Conservation (phyloP, 2,329 filamentous ascomycete species). For the Aspergillus fructus region DNA sequence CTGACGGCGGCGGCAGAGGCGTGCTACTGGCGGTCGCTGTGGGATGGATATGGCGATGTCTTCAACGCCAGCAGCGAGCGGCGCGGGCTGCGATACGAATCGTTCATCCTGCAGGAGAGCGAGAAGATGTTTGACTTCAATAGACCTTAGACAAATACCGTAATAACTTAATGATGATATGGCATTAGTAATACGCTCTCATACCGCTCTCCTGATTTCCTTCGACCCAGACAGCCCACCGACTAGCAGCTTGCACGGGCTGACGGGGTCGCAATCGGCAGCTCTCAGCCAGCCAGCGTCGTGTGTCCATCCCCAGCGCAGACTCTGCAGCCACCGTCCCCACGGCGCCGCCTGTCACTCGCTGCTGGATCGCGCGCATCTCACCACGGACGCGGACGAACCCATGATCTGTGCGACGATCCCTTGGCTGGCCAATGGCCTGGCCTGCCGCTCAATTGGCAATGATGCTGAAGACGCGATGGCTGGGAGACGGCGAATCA, state of each 20-base stretch:
- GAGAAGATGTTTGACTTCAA: conserved; percentile 24
- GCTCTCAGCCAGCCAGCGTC: conserved; percentile 5
- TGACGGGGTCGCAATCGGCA: background rate
- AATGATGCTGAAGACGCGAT: background rate
- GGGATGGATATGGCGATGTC: conserved; percentile 29
- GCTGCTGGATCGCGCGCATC: background rate
- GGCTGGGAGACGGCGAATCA: conserved; percentile 6
- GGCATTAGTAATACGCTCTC: too few species aligned
- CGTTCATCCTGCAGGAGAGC: conserved; percentile 29
- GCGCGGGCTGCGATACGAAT: conserved; percentile 29
- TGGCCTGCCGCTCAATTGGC: too few species aligned
- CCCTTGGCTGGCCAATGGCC: conserved; percentile 15
- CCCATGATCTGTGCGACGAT: conserved; percentile 26
- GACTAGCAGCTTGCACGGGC: background rate
- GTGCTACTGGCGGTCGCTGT: conserved; percentile 51
- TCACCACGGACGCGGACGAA: conserved; percentile 8
- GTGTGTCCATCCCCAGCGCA: background rate
- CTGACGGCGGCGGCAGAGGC: conserved; percentile 50
- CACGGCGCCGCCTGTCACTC: background rate
- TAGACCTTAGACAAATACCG: background rate
- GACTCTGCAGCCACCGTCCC: background rate
- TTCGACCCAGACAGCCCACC: too few species aligned
- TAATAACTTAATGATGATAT: background rate
- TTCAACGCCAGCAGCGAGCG: conserved; percentile 14
- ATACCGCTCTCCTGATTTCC: too few species aligned